phyloP scores from a whole-genome alignment of 169 alveolate genomes.

The Cryptosporidium felis region DNA sequence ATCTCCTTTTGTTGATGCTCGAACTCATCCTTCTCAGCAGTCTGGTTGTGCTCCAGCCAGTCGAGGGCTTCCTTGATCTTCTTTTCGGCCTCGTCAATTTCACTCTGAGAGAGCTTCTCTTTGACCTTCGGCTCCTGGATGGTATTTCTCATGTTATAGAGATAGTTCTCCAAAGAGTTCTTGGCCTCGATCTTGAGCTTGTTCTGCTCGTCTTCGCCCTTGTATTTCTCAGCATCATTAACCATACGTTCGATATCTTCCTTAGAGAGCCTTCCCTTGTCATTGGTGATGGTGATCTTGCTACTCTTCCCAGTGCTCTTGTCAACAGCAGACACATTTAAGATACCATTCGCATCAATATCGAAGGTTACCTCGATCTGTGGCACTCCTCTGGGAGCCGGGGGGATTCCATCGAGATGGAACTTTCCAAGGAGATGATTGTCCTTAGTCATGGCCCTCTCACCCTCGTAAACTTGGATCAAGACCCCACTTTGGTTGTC shows the following conservation, averaged over 20 bases:
- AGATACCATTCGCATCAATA: constrained; percentile 96
- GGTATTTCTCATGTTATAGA: constrained; percentile 92
- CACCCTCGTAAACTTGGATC: constrained; percentile 96
- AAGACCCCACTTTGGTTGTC: constrained; percentile 96
- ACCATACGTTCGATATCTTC: constrained; percentile 95
- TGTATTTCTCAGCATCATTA: constrained; percentile 95
- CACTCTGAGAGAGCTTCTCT: constrained; percentile 91
- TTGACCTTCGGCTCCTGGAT: constrained; percentile 91
- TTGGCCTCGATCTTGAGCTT: constrained; percentile 91
- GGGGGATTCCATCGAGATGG: constrained; percentile 96
- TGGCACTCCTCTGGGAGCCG: constrained; percentile 99
- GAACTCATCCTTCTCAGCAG: constrained; percentile 92
- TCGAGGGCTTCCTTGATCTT: constrained; percentile 89
- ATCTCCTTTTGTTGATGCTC: constrained; percentile 94
- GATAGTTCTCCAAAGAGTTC: constrained; percentile 91
- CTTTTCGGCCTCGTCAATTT: constrained; percentile 84
- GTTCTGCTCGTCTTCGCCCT: constrained; percentile 92
- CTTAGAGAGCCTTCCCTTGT: constrained; percentile 93
- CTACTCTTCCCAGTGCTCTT: constrained; percentile 93
- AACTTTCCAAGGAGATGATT: constrained; percentile 95
- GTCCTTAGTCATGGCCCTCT: constrained; percentile 96
- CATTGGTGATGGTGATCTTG: constrained; percentile 95
- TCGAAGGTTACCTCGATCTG: constrained; percentile 97
- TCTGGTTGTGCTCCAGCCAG: constrained; percentile 94
- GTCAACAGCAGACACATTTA: constrained; percentile 95